Conservation (phyloP, 2,329 filamentous ascomycete species). For the Penicillium frequentans region DNA sequence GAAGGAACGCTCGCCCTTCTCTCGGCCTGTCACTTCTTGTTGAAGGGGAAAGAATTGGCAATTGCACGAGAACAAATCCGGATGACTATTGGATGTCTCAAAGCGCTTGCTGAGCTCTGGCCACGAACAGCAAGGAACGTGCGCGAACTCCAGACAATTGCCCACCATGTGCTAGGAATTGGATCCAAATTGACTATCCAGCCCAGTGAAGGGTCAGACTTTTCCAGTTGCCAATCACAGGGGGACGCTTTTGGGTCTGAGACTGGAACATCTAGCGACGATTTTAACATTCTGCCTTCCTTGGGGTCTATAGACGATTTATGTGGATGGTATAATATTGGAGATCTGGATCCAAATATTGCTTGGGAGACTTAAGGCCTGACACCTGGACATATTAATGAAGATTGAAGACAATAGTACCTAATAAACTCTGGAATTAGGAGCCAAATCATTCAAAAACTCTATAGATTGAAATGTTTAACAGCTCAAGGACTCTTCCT, state of each 20-base stretch:
- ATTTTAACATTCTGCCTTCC: slow-evolving; percentile 7
- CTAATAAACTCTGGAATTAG: not conserved
- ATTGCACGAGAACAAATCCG: slow-evolving; percentile 45
- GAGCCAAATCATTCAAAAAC: not conserved
- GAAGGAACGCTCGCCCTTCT: slow-evolving; percentile 34
- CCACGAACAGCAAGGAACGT: slow-evolving; percentile 38
- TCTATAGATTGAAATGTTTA: not conserved
- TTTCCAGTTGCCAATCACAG: slow-evolving; percentile 1
- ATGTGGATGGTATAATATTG: slow-evolving; percentile 20
- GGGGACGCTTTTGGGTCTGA: slow-evolving; percentile 1
- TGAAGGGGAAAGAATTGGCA: slow-evolving; percentile 33
- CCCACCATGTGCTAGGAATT: slow-evolving; percentile 30
- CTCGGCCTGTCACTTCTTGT: slow-evolving; percentile 38
- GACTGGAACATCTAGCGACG: not conserved
- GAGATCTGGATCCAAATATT: slow-evolving; percentile 9
- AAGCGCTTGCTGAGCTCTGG: slow-evolving; percentile 40
- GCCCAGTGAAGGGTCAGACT: not conserved
- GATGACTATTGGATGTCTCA: slow-evolving; percentile 44
- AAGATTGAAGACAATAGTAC: not conserved
- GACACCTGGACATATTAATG: not conserved
- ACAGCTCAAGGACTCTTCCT: not conserved
- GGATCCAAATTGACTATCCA: not conserved
- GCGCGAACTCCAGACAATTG: slow-evolving; percentile 43
- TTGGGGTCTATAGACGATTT: slow-evolving; percentile 18
- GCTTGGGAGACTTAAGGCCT: slow-evolving; percentile 4